phyloP scores from a whole-genome alignment of 1,284 basidiomycete genomes.

The Chiua sp. region DNA sequence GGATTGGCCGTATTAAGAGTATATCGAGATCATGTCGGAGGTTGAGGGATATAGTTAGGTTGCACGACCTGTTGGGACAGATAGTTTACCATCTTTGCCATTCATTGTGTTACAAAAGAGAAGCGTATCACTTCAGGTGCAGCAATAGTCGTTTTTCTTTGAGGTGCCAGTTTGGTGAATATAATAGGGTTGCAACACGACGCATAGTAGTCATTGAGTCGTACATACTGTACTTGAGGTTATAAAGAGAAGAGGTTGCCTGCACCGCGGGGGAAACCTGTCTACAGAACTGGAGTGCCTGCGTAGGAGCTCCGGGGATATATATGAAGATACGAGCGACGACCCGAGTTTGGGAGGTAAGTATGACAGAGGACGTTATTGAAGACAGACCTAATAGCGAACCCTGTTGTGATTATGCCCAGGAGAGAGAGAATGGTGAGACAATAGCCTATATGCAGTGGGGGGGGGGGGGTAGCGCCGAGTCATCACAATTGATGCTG shows the following conservation, averaged over 20 bases:
- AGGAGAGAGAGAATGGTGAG: constrained; percentile 9
- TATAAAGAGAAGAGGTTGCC: constrained; percentile 80
- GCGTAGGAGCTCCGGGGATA: constrained; percentile 86
- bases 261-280: constrained; percentile 81
- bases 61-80: constrained; percentile 46
- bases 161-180: too few relatives aligned
- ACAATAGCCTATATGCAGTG: too few relatives aligned
- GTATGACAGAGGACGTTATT: neutral
- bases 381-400: constrained; percentile 71
- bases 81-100: too few relatives aligned
- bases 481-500: too few relatives aligned
- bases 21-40: constrained; percentile 75
- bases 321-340: constrained; percentile 87
- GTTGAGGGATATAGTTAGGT: constrained; percentile 63
- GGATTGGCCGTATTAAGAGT: constrained; percentile 64
- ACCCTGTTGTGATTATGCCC: constrained; percentile 85
- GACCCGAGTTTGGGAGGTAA: constrained; percentile 51
- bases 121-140: too few relatives aligned
- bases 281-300: constrained; percentile 85
- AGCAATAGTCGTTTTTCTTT: neutral
- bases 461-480: too few relatives aligned
- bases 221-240: constrained; percentile 7
- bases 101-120: constrained; percentile 1
- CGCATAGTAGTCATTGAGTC: too few relatives aligned
- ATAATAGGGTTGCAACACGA: neutral